A percentile compares a stretch with the other conserved stretches of the same genome.
Conservation (phyloP, 1,284 basidiomycete species). For the Sanguinoderma infundibulare region DNA sequence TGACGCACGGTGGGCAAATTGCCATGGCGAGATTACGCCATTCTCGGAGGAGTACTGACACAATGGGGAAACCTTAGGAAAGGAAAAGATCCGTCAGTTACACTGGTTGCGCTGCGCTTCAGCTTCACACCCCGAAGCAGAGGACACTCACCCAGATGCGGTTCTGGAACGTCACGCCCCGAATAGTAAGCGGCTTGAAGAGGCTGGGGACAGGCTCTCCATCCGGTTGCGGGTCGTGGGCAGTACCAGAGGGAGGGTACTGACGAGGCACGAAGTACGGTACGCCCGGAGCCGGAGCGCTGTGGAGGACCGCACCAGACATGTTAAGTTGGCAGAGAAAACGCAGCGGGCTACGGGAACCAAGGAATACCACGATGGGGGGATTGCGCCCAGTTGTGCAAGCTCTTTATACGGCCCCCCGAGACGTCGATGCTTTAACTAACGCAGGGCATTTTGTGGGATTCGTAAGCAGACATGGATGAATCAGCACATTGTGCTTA, state of each 20-base stretch:
- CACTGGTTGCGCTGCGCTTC: no score
- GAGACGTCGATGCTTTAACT: no score
- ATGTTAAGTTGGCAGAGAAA: no score
- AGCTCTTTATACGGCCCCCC: no score
- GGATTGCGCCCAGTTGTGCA: no score
- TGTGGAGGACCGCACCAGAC: constrained; percentile 7
- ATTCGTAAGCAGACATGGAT: no score
- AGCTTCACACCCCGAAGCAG: not conserved
- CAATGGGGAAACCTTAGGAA: constrained; percentile 57
- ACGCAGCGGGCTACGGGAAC: no score
- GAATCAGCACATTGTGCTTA: no score
- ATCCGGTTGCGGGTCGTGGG: constrained; percentile 45
- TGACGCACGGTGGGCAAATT: constrained; percentile 69
- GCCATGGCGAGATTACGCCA: constrained; percentile 73
- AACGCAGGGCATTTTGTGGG: no score
- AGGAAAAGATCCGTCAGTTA: not conserved
- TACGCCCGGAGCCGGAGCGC: constrained; percentile 34
- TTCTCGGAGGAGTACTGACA: constrained; percentile 74
- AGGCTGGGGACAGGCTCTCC: constrained; percentile 47
- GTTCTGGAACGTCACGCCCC: constrained; percentile 70
- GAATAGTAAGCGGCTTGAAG: constrained; percentile 68
- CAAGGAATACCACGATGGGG: no score
- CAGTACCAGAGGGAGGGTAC: constrained; percentile 52
- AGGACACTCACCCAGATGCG: constrained; percentile 53
- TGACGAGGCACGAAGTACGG: constrained; percentile 63